Conservation (phyloP, 75 land plant genomes). For the Selaginella tamariscina region DNA sequence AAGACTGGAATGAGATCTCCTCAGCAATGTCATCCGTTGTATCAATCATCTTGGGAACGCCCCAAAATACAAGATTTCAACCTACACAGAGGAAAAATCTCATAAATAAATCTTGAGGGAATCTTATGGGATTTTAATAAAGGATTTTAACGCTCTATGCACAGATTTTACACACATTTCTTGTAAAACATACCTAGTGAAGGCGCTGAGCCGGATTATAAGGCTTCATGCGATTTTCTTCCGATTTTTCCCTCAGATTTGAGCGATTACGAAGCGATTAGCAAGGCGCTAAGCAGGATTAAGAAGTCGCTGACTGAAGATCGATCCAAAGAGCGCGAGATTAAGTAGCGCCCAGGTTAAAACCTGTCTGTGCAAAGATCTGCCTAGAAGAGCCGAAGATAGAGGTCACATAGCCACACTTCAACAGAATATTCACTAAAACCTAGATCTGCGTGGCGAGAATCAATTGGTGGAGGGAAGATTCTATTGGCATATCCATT, state of each 20-base stretch:
- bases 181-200: too few species aligned
- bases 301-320: not conserved
- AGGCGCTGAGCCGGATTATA: not conserved
- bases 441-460: not conserved
- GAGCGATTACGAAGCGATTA: too few species aligned
- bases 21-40: slow-evolving; percentile 91
- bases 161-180: too few species aligned
- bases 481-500: not conserved
- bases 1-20: slow-evolving; percentile 92
- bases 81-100: too few species aligned
- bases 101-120: too few species aligned
- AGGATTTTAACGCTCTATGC: too few species aligned
- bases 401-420: not conserved
- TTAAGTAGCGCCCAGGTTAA: not conserved
- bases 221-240: not conserved
- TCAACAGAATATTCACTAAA: not conserved
- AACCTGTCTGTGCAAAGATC: not conserved
- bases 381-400: not conserved
- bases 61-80: too few species aligned
- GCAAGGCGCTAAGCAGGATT: too few species aligned
- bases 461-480: too few species aligned
- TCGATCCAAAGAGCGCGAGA: not conserved
- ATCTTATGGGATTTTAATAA: too few species aligned
- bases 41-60: slow-evolving; percentile 48
- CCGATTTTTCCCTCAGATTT: not conserved